Evolutionary conservation across 768 basidiomycete species (phyloP).

Genomic region (Artomyces pyxidatus): DNA sequence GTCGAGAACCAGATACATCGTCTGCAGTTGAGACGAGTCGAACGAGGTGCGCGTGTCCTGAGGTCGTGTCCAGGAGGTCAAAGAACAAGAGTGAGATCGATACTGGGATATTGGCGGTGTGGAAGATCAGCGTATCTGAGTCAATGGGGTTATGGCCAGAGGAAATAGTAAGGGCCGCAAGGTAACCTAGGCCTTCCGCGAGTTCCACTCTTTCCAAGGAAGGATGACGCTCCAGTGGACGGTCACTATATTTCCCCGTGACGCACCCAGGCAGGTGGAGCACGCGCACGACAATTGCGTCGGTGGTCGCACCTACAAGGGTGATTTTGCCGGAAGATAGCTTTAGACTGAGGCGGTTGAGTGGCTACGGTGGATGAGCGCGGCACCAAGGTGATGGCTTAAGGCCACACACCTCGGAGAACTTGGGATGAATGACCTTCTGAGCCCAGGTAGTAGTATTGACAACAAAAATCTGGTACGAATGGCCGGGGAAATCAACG

Average conservation of each 20-base stretch:
- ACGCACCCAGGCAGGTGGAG: background rate
- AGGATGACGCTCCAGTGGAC: background rate
- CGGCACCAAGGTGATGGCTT: background rate
- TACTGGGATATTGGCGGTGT: background rate
- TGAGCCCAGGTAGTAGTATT: conserved; percentile 5
- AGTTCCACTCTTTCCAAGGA: background rate
- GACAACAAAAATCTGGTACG: conserved; percentile 5
- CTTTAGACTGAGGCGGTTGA: background rate
- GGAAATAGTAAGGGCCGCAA: background rate
- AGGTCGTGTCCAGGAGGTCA: background rate
- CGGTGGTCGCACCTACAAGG: background rate
- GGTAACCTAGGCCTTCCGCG: background rate
- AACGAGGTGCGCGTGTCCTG: background rate
- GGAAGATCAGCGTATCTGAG: background rate
- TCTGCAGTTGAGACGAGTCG: background rate
- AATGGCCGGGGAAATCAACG: background rate
- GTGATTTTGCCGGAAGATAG: background rate
- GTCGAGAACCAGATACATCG: background rate
- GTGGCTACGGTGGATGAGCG: background rate
- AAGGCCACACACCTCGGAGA: conserved; percentile 5
- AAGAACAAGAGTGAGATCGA: conserved; percentile 1
- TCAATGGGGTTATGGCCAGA: background rate
- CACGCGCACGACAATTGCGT: background rate
- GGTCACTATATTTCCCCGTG: background rate
- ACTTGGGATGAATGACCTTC: conserved; percentile 2